Evolutionary conservation across 345 rosid species (phyloP).

Genomic region (Gossypium sturtianum): DNA sequence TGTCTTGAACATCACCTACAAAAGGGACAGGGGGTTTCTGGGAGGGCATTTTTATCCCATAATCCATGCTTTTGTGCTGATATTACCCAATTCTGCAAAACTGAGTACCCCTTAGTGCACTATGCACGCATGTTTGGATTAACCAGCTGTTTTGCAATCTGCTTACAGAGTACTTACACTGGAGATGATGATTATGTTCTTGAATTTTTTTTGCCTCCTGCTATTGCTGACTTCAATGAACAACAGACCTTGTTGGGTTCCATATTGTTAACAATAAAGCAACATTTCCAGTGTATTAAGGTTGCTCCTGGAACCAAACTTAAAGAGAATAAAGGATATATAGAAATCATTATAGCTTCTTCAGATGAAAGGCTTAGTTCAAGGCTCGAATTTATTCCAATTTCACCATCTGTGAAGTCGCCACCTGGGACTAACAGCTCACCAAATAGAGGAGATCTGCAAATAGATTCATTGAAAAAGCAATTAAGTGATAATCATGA

Average conservation of each 20-base stretch:
- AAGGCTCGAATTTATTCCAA: constrained; percentile 38
- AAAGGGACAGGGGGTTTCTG: constrained; percentile 92
- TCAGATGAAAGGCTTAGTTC: constrained; percentile 38
- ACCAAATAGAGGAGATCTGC: constrained; percentile 23
- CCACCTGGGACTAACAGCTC: constrained; percentile 19
- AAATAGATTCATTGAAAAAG: constrained; percentile 27
- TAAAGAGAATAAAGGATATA: constrained; percentile 43
- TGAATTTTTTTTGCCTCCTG: constrained; percentile 78
- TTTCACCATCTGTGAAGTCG: constrained; percentile 33
- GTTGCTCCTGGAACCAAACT: constrained; percentile 63
- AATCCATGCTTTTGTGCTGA: constrained; percentile 69
- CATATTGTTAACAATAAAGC: constrained; percentile 66
- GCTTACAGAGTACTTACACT: constrained; percentile 63
- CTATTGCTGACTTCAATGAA: constrained; percentile 33
- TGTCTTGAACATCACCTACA: constrained; percentile 93
- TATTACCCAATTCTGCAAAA: constrained; percentile 73
- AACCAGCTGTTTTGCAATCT: constrained; percentile 68
- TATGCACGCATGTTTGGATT: constrained; percentile 87
- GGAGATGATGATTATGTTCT: constrained; percentile 85
- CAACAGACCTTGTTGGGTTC: constrained; percentile 58
- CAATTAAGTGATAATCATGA: constrained; percentile 30
- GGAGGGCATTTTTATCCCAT: constrained; percentile 72
- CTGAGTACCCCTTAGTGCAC: constrained; percentile 83
- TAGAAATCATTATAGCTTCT: constrained; percentile 60
- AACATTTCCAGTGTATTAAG: constrained; percentile 64